Percentiles rank a stretch among this genome's conserved stretches.
Evolutionary conservation across 345 rosid genomes (phyloP).

Genomic region (Hypericum androsaemum): DNA sequence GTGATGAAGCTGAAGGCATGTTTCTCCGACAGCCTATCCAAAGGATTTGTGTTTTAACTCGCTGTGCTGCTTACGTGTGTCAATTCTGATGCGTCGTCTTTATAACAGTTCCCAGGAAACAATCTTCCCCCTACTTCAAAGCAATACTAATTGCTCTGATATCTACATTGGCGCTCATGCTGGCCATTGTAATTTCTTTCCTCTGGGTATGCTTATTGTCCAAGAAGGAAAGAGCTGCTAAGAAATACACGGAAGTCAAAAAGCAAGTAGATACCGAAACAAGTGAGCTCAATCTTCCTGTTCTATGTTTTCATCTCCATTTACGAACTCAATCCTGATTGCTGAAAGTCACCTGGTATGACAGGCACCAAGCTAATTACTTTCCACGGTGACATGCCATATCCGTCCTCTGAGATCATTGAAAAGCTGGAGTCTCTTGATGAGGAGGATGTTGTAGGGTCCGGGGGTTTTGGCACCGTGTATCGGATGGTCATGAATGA

Average conservation of each 20-base stretch:
- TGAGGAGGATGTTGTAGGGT: slow-evolving; percentile 86
- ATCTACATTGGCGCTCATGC: slow-evolving; percentile 62
- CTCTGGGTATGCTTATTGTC: slow-evolving; percentile 69
- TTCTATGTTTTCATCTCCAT: neutral
- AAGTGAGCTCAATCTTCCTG: slow-evolving; percentile 28
- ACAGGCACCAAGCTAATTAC: too few species aligned
- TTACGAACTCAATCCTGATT: too few species aligned
- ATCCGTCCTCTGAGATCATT: slow-evolving; percentile 20
- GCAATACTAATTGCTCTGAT: slow-evolving; percentile 77
- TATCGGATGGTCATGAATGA: slow-evolving; percentile 98
- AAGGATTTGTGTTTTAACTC: too few species aligned
- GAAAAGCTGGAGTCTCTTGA: slow-evolving; percentile 93
- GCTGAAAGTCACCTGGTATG: too few species aligned
- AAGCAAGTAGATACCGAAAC: slow-evolving; percentile 68
- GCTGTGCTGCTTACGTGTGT: neutral
- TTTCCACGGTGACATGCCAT: too few species aligned
- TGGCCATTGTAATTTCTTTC: slow-evolving; percentile 56
- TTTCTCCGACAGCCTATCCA: slow-evolving; percentile 4
- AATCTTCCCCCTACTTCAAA: slow-evolving; percentile 79
- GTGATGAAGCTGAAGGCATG: slow-evolving; percentile 71
- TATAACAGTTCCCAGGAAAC: slow-evolving; percentile 48
- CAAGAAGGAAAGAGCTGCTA: slow-evolving; percentile 83
- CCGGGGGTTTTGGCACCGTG: slow-evolving; percentile 96
- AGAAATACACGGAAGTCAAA: slow-evolving; percentile 80
- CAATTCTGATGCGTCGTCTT: slow-evolving; percentile 2